Evolutionary conservation across 1,284 basidiomycete species (phyloP).

Genomic region (Trichosporon sp.): DNA sequence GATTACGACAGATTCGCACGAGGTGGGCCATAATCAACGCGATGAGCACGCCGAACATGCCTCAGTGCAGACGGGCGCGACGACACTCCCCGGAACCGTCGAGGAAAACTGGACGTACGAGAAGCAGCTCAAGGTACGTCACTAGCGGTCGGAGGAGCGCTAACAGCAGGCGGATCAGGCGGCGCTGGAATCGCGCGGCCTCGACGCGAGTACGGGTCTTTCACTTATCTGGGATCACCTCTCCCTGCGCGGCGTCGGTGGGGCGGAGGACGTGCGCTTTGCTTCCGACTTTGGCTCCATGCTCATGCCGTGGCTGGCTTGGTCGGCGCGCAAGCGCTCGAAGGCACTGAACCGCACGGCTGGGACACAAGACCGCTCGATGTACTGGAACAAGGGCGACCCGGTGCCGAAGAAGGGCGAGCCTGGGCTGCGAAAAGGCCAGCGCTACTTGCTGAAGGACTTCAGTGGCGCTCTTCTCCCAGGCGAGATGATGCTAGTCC

Average conservation of each 20-base stretch:
- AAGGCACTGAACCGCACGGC: constrained; percentile 9
- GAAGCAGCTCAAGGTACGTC: neutral
- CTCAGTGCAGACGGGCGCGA: neutral
- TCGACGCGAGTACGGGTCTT: constrained; percentile 19
- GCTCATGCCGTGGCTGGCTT: constrained; percentile 31
- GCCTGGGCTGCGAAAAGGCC: constrained; percentile 29
- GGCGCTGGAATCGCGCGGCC: neutral
- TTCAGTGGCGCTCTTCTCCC: constrained; percentile 35
- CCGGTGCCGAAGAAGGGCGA: constrained; percentile 22
- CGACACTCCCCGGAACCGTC: neutral
- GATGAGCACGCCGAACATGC: neutral
- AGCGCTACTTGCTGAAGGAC: constrained; percentile 37
- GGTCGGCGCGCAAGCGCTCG: constrained; percentile 29
- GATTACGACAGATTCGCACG: neutral
- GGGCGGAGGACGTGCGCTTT: constrained; percentile 32
- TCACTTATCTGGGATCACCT: constrained; percentile 32
- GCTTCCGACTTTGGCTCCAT: constrained; percentile 33
- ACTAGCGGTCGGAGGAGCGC: too few relatives aligned
- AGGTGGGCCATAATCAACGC: neutral
- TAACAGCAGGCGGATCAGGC: neutral
- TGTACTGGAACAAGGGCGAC: constrained; percentile 18
- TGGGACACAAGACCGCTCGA: constrained; percentile 15
- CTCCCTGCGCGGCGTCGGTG: constrained; percentile 32
- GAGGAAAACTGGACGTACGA: neutral
- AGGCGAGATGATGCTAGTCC: constrained; percentile 46